Evolutionary conservation across 31 red algal genomes (phyloP).

Genomic region (Asparagopsis taxiformis): DNA sequence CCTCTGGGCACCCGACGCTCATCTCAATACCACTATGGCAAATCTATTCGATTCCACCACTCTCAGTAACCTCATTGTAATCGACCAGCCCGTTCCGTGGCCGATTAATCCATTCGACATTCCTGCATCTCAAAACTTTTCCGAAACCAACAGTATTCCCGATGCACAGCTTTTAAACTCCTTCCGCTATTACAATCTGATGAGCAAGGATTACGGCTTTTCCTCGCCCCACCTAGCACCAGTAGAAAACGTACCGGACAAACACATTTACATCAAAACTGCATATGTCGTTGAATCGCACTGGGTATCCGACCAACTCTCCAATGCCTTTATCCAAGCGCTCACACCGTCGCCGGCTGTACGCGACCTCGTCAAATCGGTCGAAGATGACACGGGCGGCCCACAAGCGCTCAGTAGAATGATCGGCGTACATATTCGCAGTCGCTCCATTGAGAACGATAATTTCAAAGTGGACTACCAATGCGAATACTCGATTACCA

Average conservation of each 20-base stretch:
- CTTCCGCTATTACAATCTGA: slow-evolving; percentile 21
- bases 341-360: slow-evolving; percentile 32
- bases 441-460: slow-evolving; percentile 26
- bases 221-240: slow-evolving; percentile 10
- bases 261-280: slow-evolving; percentile 54
- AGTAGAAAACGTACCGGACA: not conserved
- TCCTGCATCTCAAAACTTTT: not conserved
- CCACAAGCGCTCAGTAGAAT: slow-evolving; percentile 14
- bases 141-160: not conserved
- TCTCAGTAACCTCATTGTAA: slow-evolving; percentile 28
- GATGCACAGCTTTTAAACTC: not conserved
- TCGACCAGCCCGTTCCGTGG: slow-evolving; percentile 35
- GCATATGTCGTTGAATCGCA: slow-evolving; percentile 41
- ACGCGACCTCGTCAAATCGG: not conserved
- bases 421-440: slow-evolving; percentile 65
- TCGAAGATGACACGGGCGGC: slow-evolving; percentile 8
- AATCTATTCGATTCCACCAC: slow-evolving; percentile 47
- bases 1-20: slow-evolving; percentile 61
- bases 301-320: not conserved
- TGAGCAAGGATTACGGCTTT: slow-evolving; percentile 28
- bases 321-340: slow-evolving; percentile 41
- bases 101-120: slow-evolving; percentile 34
- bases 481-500: slow-evolving; percentile 45
- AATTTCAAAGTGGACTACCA: slow-evolving; percentile 29
- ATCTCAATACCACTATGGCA: slow-evolving; percentile 47